A percentile compares a stretch with the other conserved stretches of the same genome.
These are phyloP conservation scores for Cokeromyces recurvatus DNA, from an alignment of 371 early-diverging fungal genomes.

Conservation along the genomic window DNA sequence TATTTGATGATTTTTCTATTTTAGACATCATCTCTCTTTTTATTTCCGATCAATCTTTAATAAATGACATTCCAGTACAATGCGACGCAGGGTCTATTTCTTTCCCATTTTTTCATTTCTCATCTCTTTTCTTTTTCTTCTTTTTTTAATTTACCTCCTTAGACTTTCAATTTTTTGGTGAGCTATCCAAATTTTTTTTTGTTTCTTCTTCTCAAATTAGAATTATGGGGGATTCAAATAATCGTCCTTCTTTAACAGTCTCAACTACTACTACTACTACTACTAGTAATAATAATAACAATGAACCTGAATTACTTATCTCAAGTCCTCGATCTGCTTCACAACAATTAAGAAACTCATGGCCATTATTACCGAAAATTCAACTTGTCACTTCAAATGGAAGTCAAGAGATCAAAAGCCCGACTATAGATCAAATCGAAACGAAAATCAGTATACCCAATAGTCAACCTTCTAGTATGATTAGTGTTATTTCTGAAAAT, in stretches of 20 bases:
- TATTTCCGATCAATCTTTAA: neutral
- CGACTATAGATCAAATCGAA: neutral
- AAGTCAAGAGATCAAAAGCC: neutral
- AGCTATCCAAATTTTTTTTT: no score
- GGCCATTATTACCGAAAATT: conserved; percentile 5
- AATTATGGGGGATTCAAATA: no score
- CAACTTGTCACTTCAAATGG: neutral
- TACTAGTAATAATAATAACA: no score
- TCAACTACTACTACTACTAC: no score
- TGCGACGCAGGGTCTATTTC: neutral
- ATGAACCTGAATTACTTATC: no score
- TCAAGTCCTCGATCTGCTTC: neutral
- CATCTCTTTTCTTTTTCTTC: no score
- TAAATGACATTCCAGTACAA: neutral
- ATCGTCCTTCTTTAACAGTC: no score
- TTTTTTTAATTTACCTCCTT: no score
- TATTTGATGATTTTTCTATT: no score
- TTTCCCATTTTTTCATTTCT: neutral
- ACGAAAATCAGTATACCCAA: neutral
- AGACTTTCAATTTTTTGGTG: no score
- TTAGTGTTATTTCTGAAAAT: neutral
- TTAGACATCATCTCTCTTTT: no score
- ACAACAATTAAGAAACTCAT: neutral
- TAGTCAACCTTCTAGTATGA: neutral
- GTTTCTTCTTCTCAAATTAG: no score